Evolutionary conservation across 1,139 yeast species (phyloP).

Genomic region (Scheffersomyces titani): DNA sequence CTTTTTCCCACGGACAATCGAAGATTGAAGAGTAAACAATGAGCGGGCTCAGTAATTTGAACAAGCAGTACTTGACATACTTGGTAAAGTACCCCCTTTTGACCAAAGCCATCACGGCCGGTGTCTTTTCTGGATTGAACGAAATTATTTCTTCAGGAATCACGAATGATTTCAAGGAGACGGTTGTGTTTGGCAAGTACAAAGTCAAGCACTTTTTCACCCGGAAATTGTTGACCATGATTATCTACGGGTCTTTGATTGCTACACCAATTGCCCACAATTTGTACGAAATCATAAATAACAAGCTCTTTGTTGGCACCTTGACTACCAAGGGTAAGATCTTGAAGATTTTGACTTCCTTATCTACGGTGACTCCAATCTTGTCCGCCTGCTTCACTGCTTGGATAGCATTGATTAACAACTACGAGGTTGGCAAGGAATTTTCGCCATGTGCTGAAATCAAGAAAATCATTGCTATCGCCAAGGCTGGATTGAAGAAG

Average conservation of each 20-base stretch:
- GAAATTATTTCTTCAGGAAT: slow-evolving; percentile 57
- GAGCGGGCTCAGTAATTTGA: slow-evolving; percentile 5
- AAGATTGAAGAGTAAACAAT: background rate
- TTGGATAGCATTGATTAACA: slow-evolving; percentile 53
- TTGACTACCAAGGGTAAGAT: slow-evolving; percentile 41
- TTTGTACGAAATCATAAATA: slow-evolving; percentile 46
- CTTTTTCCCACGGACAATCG: background rate
- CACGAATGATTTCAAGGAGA: slow-evolving; percentile 44
- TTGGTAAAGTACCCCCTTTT: slow-evolving; percentile 54
- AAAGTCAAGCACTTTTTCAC: slow-evolving; percentile 39
- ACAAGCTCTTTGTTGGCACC: slow-evolving; percentile 44
- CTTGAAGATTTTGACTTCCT: slow-evolving; percentile 60
- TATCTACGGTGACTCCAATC: slow-evolving; percentile 65
- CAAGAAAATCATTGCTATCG: slow-evolving; percentile 16
- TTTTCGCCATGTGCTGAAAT: slow-evolving; percentile 21
- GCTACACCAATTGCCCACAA: slow-evolving; percentile 77
- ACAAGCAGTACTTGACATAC: slow-evolving; percentile 37
- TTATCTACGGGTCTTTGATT: slow-evolving; percentile 67
- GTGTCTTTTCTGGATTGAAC: slow-evolving; percentile 55
- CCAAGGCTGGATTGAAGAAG: slow-evolving; percentile 43
- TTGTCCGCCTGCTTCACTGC: slow-evolving; percentile 57
- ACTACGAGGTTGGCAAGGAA: slow-evolving; percentile 16
- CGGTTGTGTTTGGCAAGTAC: slow-evolving; percentile 17
- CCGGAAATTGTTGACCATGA: slow-evolving; percentile 61
- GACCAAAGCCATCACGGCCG: slow-evolving; percentile 64